phyloP scores from a whole-genome alignment of 176 grass and related monocot genomes.

The Alloteropsis semialata region DNA sequence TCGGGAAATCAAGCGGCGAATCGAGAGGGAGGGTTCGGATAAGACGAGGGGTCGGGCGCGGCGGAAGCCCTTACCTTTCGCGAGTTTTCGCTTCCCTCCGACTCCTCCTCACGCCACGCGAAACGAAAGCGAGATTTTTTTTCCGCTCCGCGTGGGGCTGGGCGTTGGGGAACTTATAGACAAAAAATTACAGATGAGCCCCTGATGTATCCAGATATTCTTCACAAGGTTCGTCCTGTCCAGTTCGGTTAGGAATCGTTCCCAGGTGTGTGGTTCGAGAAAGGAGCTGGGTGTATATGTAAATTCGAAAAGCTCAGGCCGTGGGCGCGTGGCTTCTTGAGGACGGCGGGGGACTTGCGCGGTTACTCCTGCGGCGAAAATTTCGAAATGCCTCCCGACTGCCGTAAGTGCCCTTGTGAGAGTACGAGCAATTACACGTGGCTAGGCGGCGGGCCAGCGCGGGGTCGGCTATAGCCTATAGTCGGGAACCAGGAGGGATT shows the following conservation, averaged over 20 bases:
- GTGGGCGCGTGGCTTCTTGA: not conserved
- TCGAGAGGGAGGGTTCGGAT: not conserved
- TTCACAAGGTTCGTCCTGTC: not conserved
- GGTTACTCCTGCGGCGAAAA: not conserved
- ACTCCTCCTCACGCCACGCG: not conserved
- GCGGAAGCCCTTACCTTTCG: conserved; percentile 38
- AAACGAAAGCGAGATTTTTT: conserved; percentile 25
- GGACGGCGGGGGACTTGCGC: not conserved
- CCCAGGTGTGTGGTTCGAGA: not conserved
- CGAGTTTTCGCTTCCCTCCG: not conserved
- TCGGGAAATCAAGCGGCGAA: not conserved
- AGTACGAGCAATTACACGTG: not conserved
- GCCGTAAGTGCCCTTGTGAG: not conserved
- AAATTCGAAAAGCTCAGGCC: not conserved
- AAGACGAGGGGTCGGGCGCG: not conserved
- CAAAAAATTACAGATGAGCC: rapidly evolving
- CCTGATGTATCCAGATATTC: rapidly evolving
- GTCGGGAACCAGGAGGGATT: not conserved
- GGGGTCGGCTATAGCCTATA: too few species aligned
- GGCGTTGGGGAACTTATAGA: not conserved
- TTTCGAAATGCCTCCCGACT: conserved; percentile 8
- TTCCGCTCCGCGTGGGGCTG: not conserved
- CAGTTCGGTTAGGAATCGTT: not conserved
- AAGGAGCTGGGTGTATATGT: not conserved
- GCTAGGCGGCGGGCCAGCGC: not conserved